phyloP scores from a whole-genome alignment of 805 yeast genomes.

The Lipomyces lipofer region DNA sequence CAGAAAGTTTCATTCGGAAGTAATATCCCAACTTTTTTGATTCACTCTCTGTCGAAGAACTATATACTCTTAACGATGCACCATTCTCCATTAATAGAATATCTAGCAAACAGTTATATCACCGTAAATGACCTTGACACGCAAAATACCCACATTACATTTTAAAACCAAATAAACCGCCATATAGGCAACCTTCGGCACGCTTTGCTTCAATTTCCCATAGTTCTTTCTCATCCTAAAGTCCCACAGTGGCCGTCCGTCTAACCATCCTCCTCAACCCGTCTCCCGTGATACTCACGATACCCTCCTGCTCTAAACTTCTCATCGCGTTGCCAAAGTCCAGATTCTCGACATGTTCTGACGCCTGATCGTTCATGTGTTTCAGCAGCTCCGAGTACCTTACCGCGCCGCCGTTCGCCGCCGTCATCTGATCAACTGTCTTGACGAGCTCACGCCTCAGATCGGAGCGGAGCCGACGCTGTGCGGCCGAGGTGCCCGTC shows the following conservation, averaged over 20 bases:
- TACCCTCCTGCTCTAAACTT: conserved; percentile 70
- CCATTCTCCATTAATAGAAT: too few species aligned
- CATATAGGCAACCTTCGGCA: too few species aligned
- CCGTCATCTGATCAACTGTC: conserved; percentile 45
- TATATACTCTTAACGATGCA: too few species aligned
- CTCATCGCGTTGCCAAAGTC: conserved; percentile 70
- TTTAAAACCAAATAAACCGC: too few species aligned
- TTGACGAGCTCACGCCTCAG: conserved; percentile 60
- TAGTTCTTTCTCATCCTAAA: too few species aligned
- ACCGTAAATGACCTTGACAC: too few species aligned
- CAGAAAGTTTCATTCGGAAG: too few species aligned
- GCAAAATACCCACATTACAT: too few species aligned
- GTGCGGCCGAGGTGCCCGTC: conserved; percentile 90
- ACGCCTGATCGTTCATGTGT: conserved; percentile 64
- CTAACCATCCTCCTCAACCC: conserved; percentile 65
- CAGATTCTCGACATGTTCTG: conserved; percentile 63
- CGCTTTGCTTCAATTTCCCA: too few species aligned
- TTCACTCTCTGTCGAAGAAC: too few species aligned
- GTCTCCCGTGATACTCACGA: conserved; percentile 67
- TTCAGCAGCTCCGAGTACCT: conserved; percentile 60
- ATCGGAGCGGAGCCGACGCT: conserved; percentile 74
- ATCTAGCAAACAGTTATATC: too few species aligned
- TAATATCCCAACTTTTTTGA: too few species aligned
- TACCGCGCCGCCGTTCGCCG: conserved; percentile 46
- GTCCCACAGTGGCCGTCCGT: conserved; percentile 14